Percentiles rank a stretch among this genome's conserved stretches.
These are phyloP conservation scores for Pisolithus orientalis DNA, from an alignment of 768 basidiomycete species.

Conservation along the genomic window DNA sequence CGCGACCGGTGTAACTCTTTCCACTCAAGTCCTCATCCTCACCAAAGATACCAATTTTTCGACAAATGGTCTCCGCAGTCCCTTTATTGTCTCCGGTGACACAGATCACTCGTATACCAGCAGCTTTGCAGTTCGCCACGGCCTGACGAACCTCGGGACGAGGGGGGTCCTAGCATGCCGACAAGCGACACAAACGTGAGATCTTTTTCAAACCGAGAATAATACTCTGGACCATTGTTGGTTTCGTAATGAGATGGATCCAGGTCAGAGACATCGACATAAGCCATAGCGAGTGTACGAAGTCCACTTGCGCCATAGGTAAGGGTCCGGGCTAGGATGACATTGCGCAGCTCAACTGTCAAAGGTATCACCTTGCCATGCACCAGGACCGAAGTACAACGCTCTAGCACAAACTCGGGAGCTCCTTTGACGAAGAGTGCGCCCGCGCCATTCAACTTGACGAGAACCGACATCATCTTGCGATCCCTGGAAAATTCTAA, in stretches of 20 bases:
- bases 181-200: slow-evolving; percentile 93
- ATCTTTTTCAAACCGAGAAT: slow-evolving; percentile 84
- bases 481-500: slow-evolving; percentile 98
- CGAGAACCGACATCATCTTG: slow-evolving; percentile 99
- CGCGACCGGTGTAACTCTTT: slow-evolving; percentile 92
- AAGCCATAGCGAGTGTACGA: slow-evolving; percentile 88
- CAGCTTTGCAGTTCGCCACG: slow-evolving; percentile 84
- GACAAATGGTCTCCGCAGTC: slow-evolving; percentile 95
- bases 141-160: slow-evolving; percentile 87
- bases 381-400: slow-evolving; percentile 70
- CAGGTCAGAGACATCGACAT: slow-evolving; percentile 68
- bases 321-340: slow-evolving; percentile 59
- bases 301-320: slow-evolving; percentile 78
- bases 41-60: slow-evolving; percentile 91
- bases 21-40: slow-evolving; percentile 84
- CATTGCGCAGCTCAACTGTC: slow-evolving; percentile 50
- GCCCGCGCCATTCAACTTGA: slow-evolving; percentile 59
- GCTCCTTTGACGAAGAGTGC: slow-evolving; percentile 93
- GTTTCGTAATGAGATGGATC: slow-evolving; percentile 76
- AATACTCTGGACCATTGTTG: slow-evolving; percentile 69
- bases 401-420: slow-evolving; percentile 90
- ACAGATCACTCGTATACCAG: slow-evolving; percentile 93
- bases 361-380: slow-evolving; percentile 61
- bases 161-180: slow-evolving; percentile 97
- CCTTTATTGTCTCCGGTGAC: slow-evolving; percentile 98